Conservation (phyloP, 495 filamentous ascomycete species). For the Hypoxylon rickii region DNA sequence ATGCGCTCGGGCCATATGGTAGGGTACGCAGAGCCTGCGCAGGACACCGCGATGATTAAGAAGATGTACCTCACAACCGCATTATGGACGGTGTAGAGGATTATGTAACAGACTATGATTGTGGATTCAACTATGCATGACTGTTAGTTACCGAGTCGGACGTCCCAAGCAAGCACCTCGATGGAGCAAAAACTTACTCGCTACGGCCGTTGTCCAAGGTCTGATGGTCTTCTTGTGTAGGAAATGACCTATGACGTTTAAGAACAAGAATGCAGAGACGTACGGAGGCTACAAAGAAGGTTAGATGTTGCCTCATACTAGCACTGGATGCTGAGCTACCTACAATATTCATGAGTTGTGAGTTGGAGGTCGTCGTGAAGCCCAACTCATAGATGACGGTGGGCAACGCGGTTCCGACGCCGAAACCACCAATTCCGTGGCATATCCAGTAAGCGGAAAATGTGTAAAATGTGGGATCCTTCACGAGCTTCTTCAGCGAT, state of each 20-base stretch:
- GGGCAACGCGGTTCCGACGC: slow-evolving; percentile 46
- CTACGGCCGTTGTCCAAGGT: slow-evolving; percentile 48
- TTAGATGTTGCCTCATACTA: slow-evolving; percentile 1
- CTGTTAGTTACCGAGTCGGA: slow-evolving; percentile 1
- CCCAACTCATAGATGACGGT: slow-evolving; percentile 53
- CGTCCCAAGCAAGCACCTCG: neutral
- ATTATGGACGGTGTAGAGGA: slow-evolving; percentile 48
- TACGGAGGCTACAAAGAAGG: slow-evolving; percentile 45
- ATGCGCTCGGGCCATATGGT: slow-evolving; percentile 55
- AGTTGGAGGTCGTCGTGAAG: slow-evolving; percentile 44
- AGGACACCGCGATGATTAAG: slow-evolving; percentile 47
- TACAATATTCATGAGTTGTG: slow-evolving; percentile 52
- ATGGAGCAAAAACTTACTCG: slow-evolving; percentile 32
- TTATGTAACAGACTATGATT: slow-evolving; percentile 51
- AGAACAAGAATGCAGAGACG: slow-evolving; percentile 44
- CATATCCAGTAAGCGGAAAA: slow-evolving; percentile 46
- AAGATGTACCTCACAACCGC: slow-evolving; percentile 46
- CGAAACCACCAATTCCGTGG: slow-evolving; percentile 53
- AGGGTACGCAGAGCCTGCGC: slow-evolving; percentile 47
- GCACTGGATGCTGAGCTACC: slow-evolving; percentile 3
- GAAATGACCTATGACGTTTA: slow-evolving; percentile 43
- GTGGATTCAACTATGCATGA: slow-evolving; percentile 44
- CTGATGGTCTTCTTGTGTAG: slow-evolving; percentile 44
- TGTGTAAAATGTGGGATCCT: slow-evolving; percentile 44
- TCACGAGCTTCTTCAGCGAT: slow-evolving; percentile 36